Evolutionary conservation across 1,284 basidiomycete genomes (phyloP), one percentile per base, ranked within the genome.

Genomic region (Puccinia coronata): DNA sequence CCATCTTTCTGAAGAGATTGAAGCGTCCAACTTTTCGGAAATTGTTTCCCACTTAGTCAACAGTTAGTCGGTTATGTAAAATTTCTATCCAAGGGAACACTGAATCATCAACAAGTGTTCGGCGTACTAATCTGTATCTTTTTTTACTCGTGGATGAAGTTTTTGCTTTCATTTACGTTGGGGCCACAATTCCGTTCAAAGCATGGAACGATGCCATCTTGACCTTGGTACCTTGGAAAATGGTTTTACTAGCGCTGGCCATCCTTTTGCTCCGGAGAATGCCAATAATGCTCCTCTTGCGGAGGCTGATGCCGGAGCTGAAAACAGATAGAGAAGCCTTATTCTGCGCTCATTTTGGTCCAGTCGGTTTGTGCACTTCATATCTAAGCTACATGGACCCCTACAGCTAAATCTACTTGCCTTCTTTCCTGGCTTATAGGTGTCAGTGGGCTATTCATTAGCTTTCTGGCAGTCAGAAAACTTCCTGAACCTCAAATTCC

Each of bases 281-380:
- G 28, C 86, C 86, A 43, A 83, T 86, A 80, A 84, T 86, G 31
- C 65, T 86, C 2, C 82, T 83, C 1, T 80, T 86, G 0, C 86
- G 86, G 85, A 85, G 84, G 78, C 85, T 83, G 72, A 86, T 86
- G 49, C 86, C 86, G 0, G 86, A 86, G 55, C 84, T 86, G 82
- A 86, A 86, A 83, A 86, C 86, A 4, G 86, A 86, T 82, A 82
- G 84, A 25, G 86, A 86, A 63, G 85, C 86, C 65, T 67, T 86
- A 67, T 86, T 86, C 81, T 82, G 83, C 20, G 86, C 85, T 41
- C 85, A 86, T 78, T 86, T 86, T 76, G 86, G 85, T 2, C 86
- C 86, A 69, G 23, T 86, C 79, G 86, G 85, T 39, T 84, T 85
- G 36, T 85, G 85, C 70, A 85, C 84, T 41, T 85, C 86, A 86